Evolutionary conservation across 2,329 filamentous ascomycete genomes (phyloP).

Genomic region (Botrytis porri): DNA sequence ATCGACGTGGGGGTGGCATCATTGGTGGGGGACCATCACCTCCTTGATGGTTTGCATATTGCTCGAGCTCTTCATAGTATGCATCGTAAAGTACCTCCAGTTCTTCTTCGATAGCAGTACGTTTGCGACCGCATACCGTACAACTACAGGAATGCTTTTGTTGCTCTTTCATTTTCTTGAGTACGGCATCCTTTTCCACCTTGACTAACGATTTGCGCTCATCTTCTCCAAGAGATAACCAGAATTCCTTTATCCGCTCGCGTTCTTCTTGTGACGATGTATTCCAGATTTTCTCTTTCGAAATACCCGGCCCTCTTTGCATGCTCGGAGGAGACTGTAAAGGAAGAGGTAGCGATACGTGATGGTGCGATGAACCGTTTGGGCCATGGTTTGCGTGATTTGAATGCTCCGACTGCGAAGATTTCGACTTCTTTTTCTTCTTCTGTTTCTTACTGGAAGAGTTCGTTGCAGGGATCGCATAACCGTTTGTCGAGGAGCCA

Average conservation of each 20-base stretch:
- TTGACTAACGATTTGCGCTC: constrained; percentile 94
- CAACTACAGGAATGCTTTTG: constrained; percentile 99
- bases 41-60: constrained; percentile 86
- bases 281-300: constrained; percentile 90
- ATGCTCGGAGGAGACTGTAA: constrained; percentile 42
- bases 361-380: constrained; percentile 35
- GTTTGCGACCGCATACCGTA: constrained; percentile 92
- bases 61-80: constrained; percentile 96
- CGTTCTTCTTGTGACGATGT: constrained; percentile 91
- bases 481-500: constrained; percentile 36
- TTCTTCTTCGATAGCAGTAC: constrained; percentile 96
- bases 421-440: constrained; percentile 42
- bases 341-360: constrained; percentile 37
- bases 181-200: constrained; percentile 95
- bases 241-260: constrained; percentile 97
- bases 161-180: constrained; percentile 99
- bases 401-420: constrained; percentile 28
- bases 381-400: constrained; percentile 26
- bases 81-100: constrained; percentile 96
- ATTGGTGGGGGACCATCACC: constrained; percentile 67
- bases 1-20: constrained; percentile 64
- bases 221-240: constrained; percentile 89
- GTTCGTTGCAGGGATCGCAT: constrained; percentile 31
- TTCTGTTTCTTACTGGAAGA: constrained; percentile 39
- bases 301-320: constrained; percentile 40